Evolutionary conservation across 2,329 filamentous ascomycete species (phyloP).

Genomic region (Talaromyces sp.): DNA sequence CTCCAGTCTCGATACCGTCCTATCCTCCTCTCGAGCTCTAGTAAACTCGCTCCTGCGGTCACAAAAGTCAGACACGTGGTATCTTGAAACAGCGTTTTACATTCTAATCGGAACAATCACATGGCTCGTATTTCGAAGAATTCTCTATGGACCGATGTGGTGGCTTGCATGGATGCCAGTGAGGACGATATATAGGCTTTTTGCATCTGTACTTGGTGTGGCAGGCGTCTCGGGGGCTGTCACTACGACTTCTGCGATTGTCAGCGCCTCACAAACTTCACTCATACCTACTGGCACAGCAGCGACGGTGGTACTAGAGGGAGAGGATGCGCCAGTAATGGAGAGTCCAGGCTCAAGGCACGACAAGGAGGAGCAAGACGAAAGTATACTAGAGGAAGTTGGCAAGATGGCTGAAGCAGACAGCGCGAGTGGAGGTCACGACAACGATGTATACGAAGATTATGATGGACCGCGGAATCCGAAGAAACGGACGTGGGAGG

Average conservation of each 20-base stretch:
- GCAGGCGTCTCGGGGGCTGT: constrained; percentile 37
- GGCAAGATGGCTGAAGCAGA: constrained; percentile 31
- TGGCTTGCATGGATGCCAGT: constrained; percentile 82
- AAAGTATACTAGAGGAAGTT: constrained; percentile 38
- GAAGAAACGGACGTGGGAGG: constrained; percentile 47
- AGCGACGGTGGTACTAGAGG: not conserved
- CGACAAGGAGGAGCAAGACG: constrained; percentile 18
- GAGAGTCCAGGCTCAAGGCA: constrained; percentile 17
- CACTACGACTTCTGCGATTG: constrained; percentile 15
- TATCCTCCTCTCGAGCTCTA: constrained; percentile 68
- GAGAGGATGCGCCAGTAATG: constrained; percentile 5
- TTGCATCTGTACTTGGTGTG: constrained; percentile 51
- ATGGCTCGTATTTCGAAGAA: constrained; percentile 80
- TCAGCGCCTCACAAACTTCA: constrained; percentile 15
- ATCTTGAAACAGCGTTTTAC: constrained; percentile 84
- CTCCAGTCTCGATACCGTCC: constrained; percentile 67
- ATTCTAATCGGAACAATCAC: constrained; percentile 68
- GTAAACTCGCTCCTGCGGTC: constrained; percentile 74
- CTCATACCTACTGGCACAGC: constrained; percentile 10
- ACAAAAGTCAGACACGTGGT: constrained; percentile 98
- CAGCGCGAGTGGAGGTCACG: not conserved
- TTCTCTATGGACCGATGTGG: constrained; percentile 85
- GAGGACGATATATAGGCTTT: constrained; percentile 58
- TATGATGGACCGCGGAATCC: constrained; percentile 40
- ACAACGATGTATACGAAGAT: constrained; percentile 19